These are phyloP conservation scores for Cystobasidium ongulense DNA, from an alignment of 768 basidiomycete species.

Conservation along the genomic window DNA sequence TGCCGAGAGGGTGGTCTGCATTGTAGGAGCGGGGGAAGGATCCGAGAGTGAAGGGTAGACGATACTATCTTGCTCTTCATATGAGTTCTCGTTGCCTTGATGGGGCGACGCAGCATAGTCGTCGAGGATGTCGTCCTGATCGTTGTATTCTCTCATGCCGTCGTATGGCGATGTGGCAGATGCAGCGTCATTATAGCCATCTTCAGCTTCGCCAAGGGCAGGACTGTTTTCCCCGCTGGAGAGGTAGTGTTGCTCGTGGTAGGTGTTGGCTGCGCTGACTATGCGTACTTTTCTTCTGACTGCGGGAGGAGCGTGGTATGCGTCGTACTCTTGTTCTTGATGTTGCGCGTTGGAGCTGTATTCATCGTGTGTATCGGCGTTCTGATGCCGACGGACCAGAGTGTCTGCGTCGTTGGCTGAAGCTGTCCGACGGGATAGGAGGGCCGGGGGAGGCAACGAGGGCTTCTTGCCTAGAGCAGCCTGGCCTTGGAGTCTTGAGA, in stretches of 20 bases:
- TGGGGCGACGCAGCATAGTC: neutral
- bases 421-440: neutral
- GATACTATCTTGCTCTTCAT: neutral
- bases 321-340: neutral
- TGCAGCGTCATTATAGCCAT: neutral
- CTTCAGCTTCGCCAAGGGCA: neutral
- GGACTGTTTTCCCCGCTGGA: neutral
- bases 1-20: neutral
- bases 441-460: neutral
- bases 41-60: neutral
- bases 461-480: neutral
- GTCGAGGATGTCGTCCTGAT: conserved; percentile 16
- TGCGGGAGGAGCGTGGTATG: neutral
- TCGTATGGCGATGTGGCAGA: neutral
- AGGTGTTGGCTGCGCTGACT: conserved; percentile 20
- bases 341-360: neutral
- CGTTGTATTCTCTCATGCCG: neutral
- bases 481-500: conserved; percentile 2
- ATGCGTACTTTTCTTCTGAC: conserved; percentile 9
- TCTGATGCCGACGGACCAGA: neutral
- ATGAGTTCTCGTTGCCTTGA: neutral
- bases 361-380: neutral
- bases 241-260: conserved; percentile 1
- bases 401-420: neutral
- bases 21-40: neutral